These are phyloP conservation scores for Zygoascus sp. DNA, from an alignment of 1,139 yeast species.

Conservation along the genomic window DNA sequence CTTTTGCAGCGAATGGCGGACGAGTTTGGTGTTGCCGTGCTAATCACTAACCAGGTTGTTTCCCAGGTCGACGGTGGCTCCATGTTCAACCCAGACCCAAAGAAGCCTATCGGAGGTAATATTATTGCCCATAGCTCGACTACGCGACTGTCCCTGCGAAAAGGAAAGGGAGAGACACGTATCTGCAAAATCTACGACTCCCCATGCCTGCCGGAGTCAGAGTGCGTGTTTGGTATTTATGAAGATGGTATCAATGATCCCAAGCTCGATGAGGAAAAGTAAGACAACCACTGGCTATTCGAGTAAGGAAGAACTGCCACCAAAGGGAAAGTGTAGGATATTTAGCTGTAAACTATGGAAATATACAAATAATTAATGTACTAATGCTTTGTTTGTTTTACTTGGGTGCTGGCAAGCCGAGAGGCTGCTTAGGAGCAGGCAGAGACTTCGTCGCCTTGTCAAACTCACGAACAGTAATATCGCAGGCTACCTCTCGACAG, in stretches of 20 bases:
- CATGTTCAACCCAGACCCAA: constrained; percentile 93
- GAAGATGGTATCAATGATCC: constrained; percentile 98
- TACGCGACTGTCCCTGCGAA: constrained; percentile 81
- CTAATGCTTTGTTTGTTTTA: not conserved
- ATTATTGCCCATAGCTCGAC: constrained; percentile 97
- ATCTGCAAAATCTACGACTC: constrained; percentile 92
- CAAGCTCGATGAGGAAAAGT: constrained; percentile 43
- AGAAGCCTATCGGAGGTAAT: constrained; percentile 98
- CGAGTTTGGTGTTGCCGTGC: constrained; percentile 96
- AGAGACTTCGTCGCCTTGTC: constrained; percentile 40
- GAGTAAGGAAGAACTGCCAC: no score
- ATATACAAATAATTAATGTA: not conserved
- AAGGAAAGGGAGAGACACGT: constrained; percentile 89
- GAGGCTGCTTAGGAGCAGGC: constrained; percentile 33
- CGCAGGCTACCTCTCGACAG: constrained; percentile 78
- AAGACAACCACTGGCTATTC: not conserved
- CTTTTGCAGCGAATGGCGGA: constrained; percentile 90
- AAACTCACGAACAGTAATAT: constrained; percentile 78
- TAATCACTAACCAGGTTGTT: constrained; percentile 97
- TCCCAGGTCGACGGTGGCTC: constrained; percentile 96
- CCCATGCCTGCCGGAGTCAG: constrained; percentile 93
- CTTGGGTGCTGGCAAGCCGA: constrained; percentile 37
- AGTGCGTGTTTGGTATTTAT: constrained; percentile 90
- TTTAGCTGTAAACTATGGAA: not conserved
- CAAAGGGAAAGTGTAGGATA: no score